A percentile compares a stretch with the other conserved stretches of the same genome.
Evolutionary conservation across 805 yeast genomes (phyloP).

Genomic region (Starmerella etchellsii): DNA sequence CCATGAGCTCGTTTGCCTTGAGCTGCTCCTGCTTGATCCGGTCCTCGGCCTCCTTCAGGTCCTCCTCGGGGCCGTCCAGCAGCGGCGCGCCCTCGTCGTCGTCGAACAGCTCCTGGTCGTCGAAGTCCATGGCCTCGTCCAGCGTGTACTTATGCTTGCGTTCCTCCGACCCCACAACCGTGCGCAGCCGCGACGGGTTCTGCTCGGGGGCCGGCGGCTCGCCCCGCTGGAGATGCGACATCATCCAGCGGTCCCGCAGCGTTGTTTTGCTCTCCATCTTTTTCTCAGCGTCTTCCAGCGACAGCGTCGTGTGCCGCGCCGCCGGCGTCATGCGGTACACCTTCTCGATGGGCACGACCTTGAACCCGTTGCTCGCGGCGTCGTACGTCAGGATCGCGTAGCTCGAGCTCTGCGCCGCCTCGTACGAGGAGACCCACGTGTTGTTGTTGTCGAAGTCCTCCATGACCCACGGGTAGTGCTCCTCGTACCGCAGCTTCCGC

Average conservation of each 20-base stretch:
- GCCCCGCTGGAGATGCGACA: constrained; percentile 47
- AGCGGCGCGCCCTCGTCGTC: constrained; percentile 99
- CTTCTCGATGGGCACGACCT: constrained; percentile 89
- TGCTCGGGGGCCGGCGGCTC: constrained; percentile 15
- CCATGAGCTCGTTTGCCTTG: constrained; percentile 53
- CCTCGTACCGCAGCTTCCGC: constrained; percentile 80
- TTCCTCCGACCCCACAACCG: constrained; percentile 32
- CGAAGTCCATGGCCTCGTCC: constrained; percentile 78
- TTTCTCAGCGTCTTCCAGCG: constrained; percentile 92
- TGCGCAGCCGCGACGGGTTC: constrained; percentile 20
- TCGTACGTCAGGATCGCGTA: constrained; percentile 77
- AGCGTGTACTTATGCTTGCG: constrained; percentile 35
- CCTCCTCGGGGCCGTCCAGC: constrained; percentile 91
- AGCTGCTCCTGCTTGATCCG: constrained; percentile 29
- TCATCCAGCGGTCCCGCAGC: constrained; percentile 83
- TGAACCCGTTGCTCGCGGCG: constrained; percentile 56
- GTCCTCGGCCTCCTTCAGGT: constrained; percentile 73
- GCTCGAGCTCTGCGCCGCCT: constrained; percentile 79
- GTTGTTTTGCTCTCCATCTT: constrained; percentile 64
- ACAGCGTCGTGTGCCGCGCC: constrained; percentile 83
- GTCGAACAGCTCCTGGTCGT: constrained; percentile 80
- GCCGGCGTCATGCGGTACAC: constrained; percentile 88
- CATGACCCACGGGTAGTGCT: constrained; percentile 94
- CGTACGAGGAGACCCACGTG: constrained; percentile 92
- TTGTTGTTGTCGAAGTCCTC: constrained; percentile 92